Base-by-base conservation (phyloP, 2,329 filamentous ascomycete genomes). In the Tolypocladium guangdongense region DNA sequence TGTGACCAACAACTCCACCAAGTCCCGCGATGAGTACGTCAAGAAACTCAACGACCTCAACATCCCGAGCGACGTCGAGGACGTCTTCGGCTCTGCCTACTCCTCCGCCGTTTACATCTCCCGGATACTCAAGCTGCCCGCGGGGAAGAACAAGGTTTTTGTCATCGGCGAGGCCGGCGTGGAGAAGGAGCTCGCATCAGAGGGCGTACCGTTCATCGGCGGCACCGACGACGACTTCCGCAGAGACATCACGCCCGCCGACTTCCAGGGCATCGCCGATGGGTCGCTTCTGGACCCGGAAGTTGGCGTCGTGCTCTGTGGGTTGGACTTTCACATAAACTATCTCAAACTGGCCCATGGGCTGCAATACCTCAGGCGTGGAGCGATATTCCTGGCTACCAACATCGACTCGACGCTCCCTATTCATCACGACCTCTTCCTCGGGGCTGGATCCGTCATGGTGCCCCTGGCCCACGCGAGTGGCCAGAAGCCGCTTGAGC, bases 1-100 rank as follows among this genome's bases (percentile, higher is more conserved):
- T 66, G 93, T 99, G 51, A 99, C 93, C 41, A 99, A 99, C 75
- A 99, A 99, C 75, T 96, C 90, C 65, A 97, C 93, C 54, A 99
- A 99, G 69, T 96, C 92, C 12, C 87, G 93, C 54, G 76, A 81
- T 50, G 90, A 96, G 68, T 99, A 99, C 72, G 86, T 87, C 68
- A 90, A 92, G 75, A 99, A 97, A 67, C 85, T 99, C 56, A 82
- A 87, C 48, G 74, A 74, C 52, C 79, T 96, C 67, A 87, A 87
- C 48, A 96, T 99, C 63, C 85, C 87, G 1, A 84, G 83, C 61
- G 77, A 81, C 55, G 82, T 87, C 45, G 90, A 97, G 66, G 93
- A 99, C 74, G 88, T 99, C 60, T 99, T 99, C 67, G 90, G 89
- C 57, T 96, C 92, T 10, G 87, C 91, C 39, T 99, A 99, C 79